A percentile compares a stretch with the other conserved stretches of the same genome.
These are phyloP conservation scores for Hansenula anomala DNA, from an alignment of 1,139 yeast genomes.

Conservation along the genomic window DNA sequence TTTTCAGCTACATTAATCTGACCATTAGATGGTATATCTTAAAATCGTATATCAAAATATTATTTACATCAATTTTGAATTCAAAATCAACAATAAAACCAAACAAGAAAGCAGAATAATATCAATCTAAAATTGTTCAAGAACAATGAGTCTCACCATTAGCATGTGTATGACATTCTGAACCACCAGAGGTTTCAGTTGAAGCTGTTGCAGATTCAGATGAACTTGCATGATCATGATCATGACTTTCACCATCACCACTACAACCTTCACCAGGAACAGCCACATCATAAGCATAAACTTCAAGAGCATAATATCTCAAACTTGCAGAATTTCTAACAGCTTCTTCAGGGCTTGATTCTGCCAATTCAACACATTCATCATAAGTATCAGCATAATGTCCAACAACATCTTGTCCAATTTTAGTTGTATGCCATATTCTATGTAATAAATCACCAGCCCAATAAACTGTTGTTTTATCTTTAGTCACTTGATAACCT, in stretches of 20 bases:
- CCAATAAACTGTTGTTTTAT: conserved; percentile 20
- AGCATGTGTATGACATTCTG: conserved; percentile 18
- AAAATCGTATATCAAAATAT: no score
- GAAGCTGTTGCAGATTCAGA: conserved; percentile 4
- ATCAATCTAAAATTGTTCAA: neutral
- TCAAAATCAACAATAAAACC: no score
- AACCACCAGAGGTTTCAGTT: conserved; percentile 6
- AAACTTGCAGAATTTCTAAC: conserved; percentile 17
- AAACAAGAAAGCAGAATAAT: no score
- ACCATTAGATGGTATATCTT: no score
- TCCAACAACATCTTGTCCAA: conserved; percentile 22
- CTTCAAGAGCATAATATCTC: conserved; percentile 18
- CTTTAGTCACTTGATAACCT: conserved; percentile 19
- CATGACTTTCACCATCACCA: conserved; percentile 5
- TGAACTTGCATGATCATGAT: conserved; percentile 2
- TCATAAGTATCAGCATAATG: conserved; percentile 26
- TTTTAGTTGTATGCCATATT: conserved; percentile 26
- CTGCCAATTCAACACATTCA: conserved; percentile 23
- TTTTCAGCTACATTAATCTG: no score
- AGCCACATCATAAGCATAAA: conserved; percentile 16
- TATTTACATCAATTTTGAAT: no score
- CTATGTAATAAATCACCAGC: conserved; percentile 28
- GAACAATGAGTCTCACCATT: conserved; percentile 14
- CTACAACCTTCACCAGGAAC: conserved; percentile 16
- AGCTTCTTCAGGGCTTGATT: conserved; percentile 11